Evolutionary conservation across 805 yeast species (phyloP).

Genomic region (Groenewaldozyma salmanticensis): DNA sequence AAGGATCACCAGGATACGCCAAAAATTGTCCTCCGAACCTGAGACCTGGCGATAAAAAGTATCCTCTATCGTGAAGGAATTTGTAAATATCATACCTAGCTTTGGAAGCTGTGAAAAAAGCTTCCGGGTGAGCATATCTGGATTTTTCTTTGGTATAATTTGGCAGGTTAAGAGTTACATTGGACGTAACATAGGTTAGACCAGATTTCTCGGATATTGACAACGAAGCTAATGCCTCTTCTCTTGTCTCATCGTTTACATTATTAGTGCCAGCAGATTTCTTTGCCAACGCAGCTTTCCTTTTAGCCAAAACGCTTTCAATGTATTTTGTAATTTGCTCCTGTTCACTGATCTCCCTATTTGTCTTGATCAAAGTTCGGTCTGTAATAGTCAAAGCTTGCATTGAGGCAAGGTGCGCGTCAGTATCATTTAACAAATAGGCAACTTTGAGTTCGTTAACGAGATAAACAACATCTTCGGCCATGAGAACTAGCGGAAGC

Average conservation of each 20-base stretch:
- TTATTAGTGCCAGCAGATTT: slow-evolving; percentile 6
- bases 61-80: slow-evolving; percentile 36
- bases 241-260: slow-evolving; percentile 8
- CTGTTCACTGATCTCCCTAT: slow-evolving; percentile 12
- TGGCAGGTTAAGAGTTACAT: slow-evolving; percentile 8
- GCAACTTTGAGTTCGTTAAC: slow-evolving; percentile 35
- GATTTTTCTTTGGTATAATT: slow-evolving; percentile 6
- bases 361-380: slow-evolving; percentile 8
- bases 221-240: slow-evolving; percentile 5
- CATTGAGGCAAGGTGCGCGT: slow-evolving; percentile 21
- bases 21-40: slow-evolving; percentile 85
- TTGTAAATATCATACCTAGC: slow-evolving; percentile 31
- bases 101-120: neutral
- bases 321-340: slow-evolving; percentile 15
- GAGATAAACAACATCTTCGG: slow-evolving; percentile 68
- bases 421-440: slow-evolving; percentile 34
- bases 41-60: slow-evolving; percentile 68
- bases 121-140: neutral
- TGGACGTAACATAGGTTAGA: slow-evolving; percentile 5
- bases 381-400: slow-evolving; percentile 13
- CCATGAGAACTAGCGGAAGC: slow-evolving; percentile 62
- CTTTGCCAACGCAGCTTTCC: slow-evolving; percentile 14
- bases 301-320: slow-evolving; percentile 12
- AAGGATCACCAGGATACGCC: slow-evolving; percentile 92
- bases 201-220: slow-evolving; percentile 10